Evolutionary conservation across 1,284 basidiomycete species (phyloP), one percentile per base, ranked within the genome.

Genomic region (Boletellus deceptivus): DNA sequence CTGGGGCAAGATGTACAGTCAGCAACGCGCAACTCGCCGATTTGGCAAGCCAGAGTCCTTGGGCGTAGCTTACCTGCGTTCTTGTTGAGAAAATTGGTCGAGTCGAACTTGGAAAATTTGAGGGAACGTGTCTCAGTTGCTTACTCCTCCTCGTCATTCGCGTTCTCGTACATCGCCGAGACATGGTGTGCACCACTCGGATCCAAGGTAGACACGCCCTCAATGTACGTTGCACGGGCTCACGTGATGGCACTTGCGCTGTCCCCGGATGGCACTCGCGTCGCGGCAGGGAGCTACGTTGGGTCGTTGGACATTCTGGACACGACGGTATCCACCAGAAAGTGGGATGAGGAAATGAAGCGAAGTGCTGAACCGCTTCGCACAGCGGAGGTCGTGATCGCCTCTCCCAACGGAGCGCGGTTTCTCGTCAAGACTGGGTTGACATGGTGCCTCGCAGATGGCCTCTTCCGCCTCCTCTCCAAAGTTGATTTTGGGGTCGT

Each of bases 401-500:
- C 53, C 16, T 50, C 56, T 25, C 48, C 56, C 6, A 42, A 55
- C 31, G 56, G 56, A 7, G n/a, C 47, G 3, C 56, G 56, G 9
- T 58, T 48, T 43, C 44, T 57, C 22, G 47, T 37, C 16, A 35
- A 39, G 18, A 43, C 33, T 4, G 42, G 22, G 4, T 18, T 57
- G 16, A n/a, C 42, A 18, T 48, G 56, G 56, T 43, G 56, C 33
- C 53, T 57, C 16, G 27, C 41, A 13, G 46, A 58, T 33, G 16
- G n/a, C 1, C 4, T 20, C 18, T 49, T 50, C 17, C 42, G 13
- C 6, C 17, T 49, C 37, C 36, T 57, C 31, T 44, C 37, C 18
- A 58, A 58, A 44, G 18, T 57, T 39, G 55, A 55, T 20, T 55
- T 55, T 39, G 55, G 55, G 16, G 25, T 48, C 39, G 55, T 37